These are phyloP conservation scores for Panicum miliaceum DNA, from an alignment of 176 grass and related monocot species.

Conservation along the genomic window DNA sequence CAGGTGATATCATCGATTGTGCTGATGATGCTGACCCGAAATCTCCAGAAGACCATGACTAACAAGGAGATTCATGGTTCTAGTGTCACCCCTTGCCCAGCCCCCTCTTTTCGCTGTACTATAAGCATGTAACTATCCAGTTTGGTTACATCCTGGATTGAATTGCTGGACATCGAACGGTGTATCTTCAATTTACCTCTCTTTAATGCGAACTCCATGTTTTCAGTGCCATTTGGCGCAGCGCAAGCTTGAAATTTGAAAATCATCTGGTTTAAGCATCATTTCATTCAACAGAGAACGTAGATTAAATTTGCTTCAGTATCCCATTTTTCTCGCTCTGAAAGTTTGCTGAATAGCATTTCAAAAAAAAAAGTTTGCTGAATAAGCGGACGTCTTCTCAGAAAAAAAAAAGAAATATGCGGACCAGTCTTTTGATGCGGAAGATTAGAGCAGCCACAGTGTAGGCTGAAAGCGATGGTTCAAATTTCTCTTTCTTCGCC, in stretches of 20 bases:
- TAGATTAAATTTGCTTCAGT: no score
- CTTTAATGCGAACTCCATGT: background rate
- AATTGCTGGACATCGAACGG: background rate
- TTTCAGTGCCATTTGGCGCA: background rate
- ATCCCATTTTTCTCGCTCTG: no score
- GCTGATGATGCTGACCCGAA: background rate
- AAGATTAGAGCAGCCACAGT: no score
- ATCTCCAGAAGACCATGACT: background rate
- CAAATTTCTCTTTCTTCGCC: no score
- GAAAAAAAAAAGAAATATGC: no score
- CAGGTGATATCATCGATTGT: background rate
- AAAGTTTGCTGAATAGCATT: no score
- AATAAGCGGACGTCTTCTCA: no score
- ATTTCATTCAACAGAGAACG: background rate
- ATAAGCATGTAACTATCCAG: background rate
- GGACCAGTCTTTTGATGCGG: no score
- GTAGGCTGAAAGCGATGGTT: no score
- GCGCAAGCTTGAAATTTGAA: background rate
- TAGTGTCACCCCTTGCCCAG: background rate
- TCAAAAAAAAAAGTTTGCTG: no score
- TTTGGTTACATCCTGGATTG: slow-evolving; percentile 3
- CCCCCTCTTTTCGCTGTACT: background rate
- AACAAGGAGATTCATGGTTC: background rate
- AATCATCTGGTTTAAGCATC: background rate
- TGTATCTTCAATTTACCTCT: background rate